Conservation (phyloP, 2,329 filamentous ascomycete species). For the Diplodia sapinea region DNA sequence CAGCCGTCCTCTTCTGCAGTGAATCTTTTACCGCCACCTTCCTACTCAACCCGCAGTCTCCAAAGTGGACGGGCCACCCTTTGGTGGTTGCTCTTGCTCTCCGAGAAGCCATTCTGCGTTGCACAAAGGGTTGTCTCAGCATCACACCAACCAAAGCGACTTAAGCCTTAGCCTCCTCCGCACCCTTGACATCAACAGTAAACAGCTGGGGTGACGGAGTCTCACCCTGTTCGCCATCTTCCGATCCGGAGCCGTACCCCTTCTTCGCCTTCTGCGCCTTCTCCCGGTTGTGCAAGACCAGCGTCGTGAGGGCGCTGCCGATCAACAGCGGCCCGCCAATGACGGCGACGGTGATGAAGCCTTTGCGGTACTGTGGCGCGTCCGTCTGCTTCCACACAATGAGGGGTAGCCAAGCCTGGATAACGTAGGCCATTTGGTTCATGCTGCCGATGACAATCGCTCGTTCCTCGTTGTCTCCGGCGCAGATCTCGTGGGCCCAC, state of each 20-base stretch:
- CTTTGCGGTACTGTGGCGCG: conserved; percentile 65
- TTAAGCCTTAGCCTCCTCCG: conserved; percentile 1
- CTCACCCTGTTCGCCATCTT: conserved; percentile 24
- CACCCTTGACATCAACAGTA: conserved; percentile 18
- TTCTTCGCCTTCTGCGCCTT: conserved; percentile 23
- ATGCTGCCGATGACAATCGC: conserved; percentile 69
- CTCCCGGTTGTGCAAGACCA: conserved; percentile 53
- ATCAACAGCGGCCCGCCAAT: conserved; percentile 59
- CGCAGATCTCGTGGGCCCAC: conserved; percentile 63
- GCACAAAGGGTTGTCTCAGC: conserved; percentile 12
- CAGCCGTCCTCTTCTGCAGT: neutral
- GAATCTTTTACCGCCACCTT: neutral
- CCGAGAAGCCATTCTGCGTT: conserved; percentile 20
- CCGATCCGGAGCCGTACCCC: neutral
- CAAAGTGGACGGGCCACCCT: neutral
- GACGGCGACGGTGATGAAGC: conserved; percentile 62
- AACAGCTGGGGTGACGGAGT: conserved; percentile 21
- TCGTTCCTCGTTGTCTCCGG: conserved; percentile 66
- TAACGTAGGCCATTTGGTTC: conserved; percentile 72
- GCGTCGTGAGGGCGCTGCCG: conserved; percentile 55
- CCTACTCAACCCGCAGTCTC: neutral
- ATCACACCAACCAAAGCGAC: neutral
- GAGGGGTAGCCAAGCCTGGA: conserved; percentile 73
- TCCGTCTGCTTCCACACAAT: conserved; percentile 70
- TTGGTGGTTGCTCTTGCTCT: conserved; percentile 6